These are phyloP conservation scores for Solanum bulbocastanum DNA, from an alignment of 257 asterid genomes.

Conservation along the genomic window DNA sequence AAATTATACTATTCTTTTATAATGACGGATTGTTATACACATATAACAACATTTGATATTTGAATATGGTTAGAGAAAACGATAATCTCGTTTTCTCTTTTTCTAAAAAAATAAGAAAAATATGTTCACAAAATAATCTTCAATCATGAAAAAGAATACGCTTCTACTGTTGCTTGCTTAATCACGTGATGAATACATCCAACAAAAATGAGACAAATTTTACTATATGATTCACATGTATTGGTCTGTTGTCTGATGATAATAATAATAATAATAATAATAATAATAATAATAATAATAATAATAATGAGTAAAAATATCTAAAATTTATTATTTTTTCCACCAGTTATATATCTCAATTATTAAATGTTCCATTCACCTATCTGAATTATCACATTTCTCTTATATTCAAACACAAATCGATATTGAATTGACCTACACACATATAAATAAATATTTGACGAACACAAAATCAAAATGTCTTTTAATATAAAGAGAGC, in stretches of 20 bases:
- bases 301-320: too few species aligned
- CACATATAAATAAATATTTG: too few species aligned
- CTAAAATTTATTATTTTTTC: too few species aligned
- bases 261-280: too few species aligned
- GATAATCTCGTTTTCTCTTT: neutral
- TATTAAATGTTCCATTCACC: too few species aligned
- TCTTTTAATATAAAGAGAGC: too few species aligned
- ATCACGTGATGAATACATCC: neutral
- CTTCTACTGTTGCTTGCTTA: neutral
- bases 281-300: too few species aligned
- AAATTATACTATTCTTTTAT: too few species aligned
- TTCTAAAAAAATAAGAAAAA: neutral
- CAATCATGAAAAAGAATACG: neutral
- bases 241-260: neutral
- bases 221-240: neutral
- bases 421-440: too few species aligned
- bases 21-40: neutral
- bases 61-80: too few species aligned
- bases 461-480: too few species aligned
- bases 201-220: neutral
- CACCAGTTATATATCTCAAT: neutral
- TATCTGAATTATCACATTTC: too few species aligned
- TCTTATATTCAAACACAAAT: neutral
- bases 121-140: neutral
- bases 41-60: neutral